A percentile compares a stretch with the other conserved stretches of the same genome.
Conservation (phyloP, 2,329 filamentous ascomycete species). For the Drechslerella dactyloides region DNA sequence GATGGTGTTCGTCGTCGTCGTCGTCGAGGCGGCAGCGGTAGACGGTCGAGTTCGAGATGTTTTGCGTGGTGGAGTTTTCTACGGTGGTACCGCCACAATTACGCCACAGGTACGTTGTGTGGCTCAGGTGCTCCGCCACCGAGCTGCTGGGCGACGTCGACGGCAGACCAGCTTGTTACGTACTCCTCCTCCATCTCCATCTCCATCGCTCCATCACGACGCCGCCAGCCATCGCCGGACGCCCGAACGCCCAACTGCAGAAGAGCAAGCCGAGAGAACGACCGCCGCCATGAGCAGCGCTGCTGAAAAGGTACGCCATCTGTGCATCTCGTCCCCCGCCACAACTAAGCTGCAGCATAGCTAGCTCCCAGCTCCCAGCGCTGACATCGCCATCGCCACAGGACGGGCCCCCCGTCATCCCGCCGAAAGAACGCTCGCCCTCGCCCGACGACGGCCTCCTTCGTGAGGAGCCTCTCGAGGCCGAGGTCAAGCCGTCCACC, state of each 20-base stretch:
- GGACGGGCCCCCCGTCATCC: constrained; percentile 30
- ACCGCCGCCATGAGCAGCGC: neutral
- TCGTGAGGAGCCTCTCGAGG: constrained; percentile 43
- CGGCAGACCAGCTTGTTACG: neutral
- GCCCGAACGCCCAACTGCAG: neutral
- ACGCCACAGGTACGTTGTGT: constrained; percentile 1
- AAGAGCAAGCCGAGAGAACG: neutral
- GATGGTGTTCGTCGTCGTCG: too few relatives aligned
- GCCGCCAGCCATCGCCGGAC: neutral
- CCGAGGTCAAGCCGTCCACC: constrained; percentile 14
- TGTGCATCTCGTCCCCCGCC: neutral
- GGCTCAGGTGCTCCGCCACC: neutral
- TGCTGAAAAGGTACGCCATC: neutral
- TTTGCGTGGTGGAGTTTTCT: neutral
- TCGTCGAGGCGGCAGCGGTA: neutral
- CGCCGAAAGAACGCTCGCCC: constrained; percentile 45
- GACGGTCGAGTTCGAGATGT: neutral
- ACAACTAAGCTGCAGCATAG: neutral
- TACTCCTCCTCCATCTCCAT: neutral
- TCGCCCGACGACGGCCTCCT: constrained; percentile 49
- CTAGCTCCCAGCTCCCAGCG: neutral
- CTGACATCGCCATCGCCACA: constrained; percentile 11
- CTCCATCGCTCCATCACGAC: neutral
- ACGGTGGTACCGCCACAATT: neutral
- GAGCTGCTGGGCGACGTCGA: constrained; percentile 3